phyloP scores from a whole-genome alignment of 2,329 filamentous ascomycete species.

The Achaetomium macrosporum region DNA sequence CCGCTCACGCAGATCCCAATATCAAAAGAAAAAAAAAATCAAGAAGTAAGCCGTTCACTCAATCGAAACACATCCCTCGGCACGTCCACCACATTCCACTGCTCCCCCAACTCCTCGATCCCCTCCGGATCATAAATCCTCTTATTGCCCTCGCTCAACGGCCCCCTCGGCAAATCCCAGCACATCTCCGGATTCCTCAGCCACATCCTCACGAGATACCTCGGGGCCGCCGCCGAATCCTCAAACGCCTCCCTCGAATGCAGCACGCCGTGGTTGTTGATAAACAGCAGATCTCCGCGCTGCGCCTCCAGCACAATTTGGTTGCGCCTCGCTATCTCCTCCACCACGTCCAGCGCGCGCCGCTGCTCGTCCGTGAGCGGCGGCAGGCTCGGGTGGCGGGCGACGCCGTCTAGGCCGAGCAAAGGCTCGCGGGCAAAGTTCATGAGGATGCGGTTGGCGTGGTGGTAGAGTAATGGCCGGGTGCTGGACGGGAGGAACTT shows the following conservation, averaged over 20 bases:
- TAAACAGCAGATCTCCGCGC: conserved; percentile 56
- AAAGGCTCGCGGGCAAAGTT: conserved; percentile 55
- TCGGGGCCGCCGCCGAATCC: conserved; percentile 41
- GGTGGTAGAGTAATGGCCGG: conserved; percentile 49
- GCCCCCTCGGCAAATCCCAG: conserved; percentile 18
- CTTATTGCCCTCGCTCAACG: conserved; percentile 15
- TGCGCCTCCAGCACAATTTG: conserved; percentile 49
- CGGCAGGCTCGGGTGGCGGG: conserved; percentile 43
- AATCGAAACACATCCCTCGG: conserved; percentile 19
- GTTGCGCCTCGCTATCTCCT: conserved; percentile 47
- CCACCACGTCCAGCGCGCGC: conserved; percentile 51
- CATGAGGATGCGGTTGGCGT: conserved; percentile 46
- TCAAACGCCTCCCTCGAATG: conserved; percentile 55
- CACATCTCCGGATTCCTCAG: conserved; percentile 29
- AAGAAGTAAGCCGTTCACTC: conserved; percentile 24
- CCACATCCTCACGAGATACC: conserved; percentile 56
- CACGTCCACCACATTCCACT: conserved; percentile 22
- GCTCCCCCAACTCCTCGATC: conserved; percentile 18
- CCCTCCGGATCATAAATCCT: conserved; percentile 20
- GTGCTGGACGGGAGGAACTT: conserved; percentile 49
- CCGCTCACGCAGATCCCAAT: no score
- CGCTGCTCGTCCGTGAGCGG: conserved; percentile 43
- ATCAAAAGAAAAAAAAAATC: neutral
- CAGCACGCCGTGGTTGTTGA: conserved; percentile 57
- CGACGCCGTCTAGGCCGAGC: conserved; percentile 46